Percentiles rank a stretch among this genome's conserved stretches.
These are phyloP conservation scores for Mortierella sp. DNA, from an alignment of 371 early-diverging fungal genomes.

Conservation along the genomic window DNA sequence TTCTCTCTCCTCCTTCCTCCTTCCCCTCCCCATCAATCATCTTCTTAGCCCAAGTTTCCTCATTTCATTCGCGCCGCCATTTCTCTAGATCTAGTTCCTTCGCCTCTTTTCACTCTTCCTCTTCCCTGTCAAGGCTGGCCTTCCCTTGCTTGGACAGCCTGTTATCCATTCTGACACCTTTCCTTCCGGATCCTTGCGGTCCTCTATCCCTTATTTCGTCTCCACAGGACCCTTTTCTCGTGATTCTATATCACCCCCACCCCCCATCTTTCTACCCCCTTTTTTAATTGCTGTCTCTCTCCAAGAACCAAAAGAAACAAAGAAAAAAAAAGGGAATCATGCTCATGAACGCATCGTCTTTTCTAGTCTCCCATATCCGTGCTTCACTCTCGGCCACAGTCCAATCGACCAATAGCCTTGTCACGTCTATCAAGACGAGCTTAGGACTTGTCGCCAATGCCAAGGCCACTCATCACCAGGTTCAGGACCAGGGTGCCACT, in stretches of 20 bases:
- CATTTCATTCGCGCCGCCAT: not conserved
- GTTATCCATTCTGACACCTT: not conserved
- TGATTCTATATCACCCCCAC: not conserved
- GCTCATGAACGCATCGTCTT: constrained; percentile 50
- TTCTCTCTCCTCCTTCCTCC: not conserved
- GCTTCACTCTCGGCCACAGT: constrained; percentile 36
- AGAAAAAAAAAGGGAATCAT: constrained; percentile 8
- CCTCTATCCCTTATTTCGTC: not conserved
- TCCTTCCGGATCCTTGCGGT: constrained; percentile 18
- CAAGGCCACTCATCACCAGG: not conserved
- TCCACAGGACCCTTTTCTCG: not conserved
- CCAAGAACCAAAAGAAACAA: not conserved
- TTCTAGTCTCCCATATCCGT: constrained; percentile 39
- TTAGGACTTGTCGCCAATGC: constrained; percentile 11
- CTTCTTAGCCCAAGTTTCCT: not conserved
- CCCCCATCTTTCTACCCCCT: not conserved
- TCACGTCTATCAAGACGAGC: constrained; percentile 28
- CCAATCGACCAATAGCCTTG: constrained; percentile 24
- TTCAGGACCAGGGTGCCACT: constrained; percentile 2
- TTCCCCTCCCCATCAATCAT: not conserved
- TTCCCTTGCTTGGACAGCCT: not conserved
- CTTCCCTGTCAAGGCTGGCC: constrained; percentile 44
- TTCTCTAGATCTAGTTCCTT: not conserved
- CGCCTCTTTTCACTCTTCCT: not conserved
- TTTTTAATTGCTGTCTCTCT: not conserved